Evolutionary conservation across 306 rosid genomes (phyloP), one percentile per base, ranked within the genome.

Genomic region (Comarum palustre): DNA sequence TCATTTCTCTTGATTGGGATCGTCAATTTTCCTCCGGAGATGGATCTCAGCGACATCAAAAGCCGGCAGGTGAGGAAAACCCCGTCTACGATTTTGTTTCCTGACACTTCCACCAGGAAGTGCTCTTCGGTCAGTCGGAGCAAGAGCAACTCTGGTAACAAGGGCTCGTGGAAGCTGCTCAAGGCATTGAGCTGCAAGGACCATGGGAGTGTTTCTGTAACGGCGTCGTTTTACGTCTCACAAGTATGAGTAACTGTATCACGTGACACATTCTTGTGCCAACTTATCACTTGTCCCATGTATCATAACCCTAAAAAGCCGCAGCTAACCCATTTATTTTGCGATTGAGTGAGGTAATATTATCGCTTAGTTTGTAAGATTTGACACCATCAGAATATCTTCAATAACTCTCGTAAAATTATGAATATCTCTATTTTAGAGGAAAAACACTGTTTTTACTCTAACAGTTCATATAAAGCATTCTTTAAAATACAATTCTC

Each of bases 101-200:
- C 77, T 0, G 4, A 52, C 8, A 87, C 81, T 6, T 0, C 67
- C 13, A 50, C n/a, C n/a, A n/a, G 79, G 19, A 87, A 79, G 69
- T n/a, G 45, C 6, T 71, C 51, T 6, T 76, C 69, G 47, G 59
- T 20, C 59, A 80, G 78, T 57, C 89, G 90, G 43, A 78, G 76
- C n/a, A n/a, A n/a, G n/a, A n/a, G n/a, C 85, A 80, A 90, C 77
- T 43, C 70, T 60, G n/a, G 59, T n/a, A 85, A 83, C 16, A 88
- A 86, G 81, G 91, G 78, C 34, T 74, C 97, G 4, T 91, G 99
- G 97, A 88, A 68, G 51, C 80, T 94, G 25, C 86, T 91, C 63
- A 88, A 75, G 76, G 95, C 92, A 1, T 69, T 94, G 66, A 90
- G 96, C 79, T 94, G 99, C 78, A 90, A 88, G 82, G 91, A 88